These are phyloP conservation scores for Harringtonia aguacate DNA, from an alignment of 2,329 filamentous ascomycete genomes.

Conservation along the genomic window DNA sequence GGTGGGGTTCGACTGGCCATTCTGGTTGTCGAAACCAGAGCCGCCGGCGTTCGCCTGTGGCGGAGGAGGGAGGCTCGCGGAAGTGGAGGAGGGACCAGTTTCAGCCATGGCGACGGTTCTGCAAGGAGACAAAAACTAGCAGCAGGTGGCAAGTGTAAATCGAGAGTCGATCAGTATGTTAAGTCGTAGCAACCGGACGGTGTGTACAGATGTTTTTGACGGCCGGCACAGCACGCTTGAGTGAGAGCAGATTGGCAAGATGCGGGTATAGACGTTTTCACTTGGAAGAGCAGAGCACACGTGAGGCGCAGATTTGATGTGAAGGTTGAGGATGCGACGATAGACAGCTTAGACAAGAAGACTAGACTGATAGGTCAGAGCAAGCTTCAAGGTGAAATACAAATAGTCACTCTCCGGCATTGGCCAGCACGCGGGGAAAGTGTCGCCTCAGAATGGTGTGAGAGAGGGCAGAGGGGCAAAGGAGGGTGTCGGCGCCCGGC, in stretches of 20 bases:
- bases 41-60: conserved; percentile 59
- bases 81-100: conserved; percentile 45
- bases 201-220: too few species aligned
- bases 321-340: neutral
- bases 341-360: neutral
- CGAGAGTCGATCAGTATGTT: neutral
- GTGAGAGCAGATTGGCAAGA: neutral
- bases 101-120: conserved; percentile 59
- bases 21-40: conserved; percentile 70
- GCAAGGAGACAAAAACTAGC: too few species aligned
- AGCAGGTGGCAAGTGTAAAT: neutral
- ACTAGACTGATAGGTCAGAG: neutral
- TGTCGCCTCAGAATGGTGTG: too few species aligned
- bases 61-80: conserved; percentile 58
- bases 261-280: too few species aligned
- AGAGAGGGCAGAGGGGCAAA: neutral
- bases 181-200: too few species aligned
- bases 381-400: neutral
- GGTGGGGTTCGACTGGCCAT: conserved; percentile 55
- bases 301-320: neutral
- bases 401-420: too few species aligned
- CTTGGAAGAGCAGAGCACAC: neutral
- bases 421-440: too few species aligned
- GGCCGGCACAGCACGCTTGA: too few species aligned
- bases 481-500: too few species aligned